These are phyloP conservation scores for Cyphellophora attinorum DNA, from an alignment of 2,329 filamentous ascomycete genomes.

Conservation along the genomic window DNA sequence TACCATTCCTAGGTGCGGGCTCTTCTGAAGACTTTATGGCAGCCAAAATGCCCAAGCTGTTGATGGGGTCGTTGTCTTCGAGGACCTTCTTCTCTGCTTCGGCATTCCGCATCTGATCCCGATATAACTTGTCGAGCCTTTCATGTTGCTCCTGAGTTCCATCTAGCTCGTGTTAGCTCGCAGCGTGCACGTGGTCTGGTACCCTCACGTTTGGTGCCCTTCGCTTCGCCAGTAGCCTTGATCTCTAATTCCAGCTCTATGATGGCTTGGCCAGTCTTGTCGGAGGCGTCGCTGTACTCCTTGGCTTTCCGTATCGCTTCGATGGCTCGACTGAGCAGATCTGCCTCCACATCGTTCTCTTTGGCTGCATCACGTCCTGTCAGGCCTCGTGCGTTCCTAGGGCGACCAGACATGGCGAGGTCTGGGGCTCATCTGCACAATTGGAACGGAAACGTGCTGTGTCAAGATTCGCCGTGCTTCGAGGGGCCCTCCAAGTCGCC, in stretches of 20 bases:
- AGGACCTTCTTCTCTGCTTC: slow-evolving; percentile 40
- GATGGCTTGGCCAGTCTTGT: slow-evolving; percentile 29
- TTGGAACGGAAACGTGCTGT: no score
- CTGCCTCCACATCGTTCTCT: slow-evolving; percentile 16
- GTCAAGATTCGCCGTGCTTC: no score
- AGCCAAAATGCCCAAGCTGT: slow-evolving; percentile 38
- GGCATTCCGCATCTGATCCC: slow-evolving; percentile 36
- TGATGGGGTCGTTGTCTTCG: slow-evolving; percentile 41
- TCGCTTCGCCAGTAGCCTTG: slow-evolving; percentile 18
- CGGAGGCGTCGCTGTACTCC: slow-evolving; percentile 14
- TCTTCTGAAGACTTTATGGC: slow-evolving; percentile 39
- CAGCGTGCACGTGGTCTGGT: neutral
- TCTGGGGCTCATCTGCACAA: no score
- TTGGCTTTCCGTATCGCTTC: slow-evolving; percentile 17
- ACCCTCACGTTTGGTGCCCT: neutral
- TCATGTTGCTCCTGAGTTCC: slow-evolving; percentile 15
- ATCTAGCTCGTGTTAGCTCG: slow-evolving; percentile 3
- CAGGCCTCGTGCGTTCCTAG: slow-evolving; percentile 12
- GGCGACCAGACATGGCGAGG: slow-evolving; percentile 16
- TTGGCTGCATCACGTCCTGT: slow-evolving; percentile 14
- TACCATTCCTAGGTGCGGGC: slow-evolving; percentile 30
- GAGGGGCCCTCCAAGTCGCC: no score
- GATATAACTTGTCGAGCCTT: slow-evolving; percentile 35
- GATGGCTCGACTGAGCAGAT: slow-evolving; percentile 13
- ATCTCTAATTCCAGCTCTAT: slow-evolving; percentile 34